A percentile compares a stretch with the other conserved stretches of the same genome.
Evolutionary conservation across 768 basidiomycete genomes (phyloP).

Genomic region (Boletus barrowsii): DNA sequence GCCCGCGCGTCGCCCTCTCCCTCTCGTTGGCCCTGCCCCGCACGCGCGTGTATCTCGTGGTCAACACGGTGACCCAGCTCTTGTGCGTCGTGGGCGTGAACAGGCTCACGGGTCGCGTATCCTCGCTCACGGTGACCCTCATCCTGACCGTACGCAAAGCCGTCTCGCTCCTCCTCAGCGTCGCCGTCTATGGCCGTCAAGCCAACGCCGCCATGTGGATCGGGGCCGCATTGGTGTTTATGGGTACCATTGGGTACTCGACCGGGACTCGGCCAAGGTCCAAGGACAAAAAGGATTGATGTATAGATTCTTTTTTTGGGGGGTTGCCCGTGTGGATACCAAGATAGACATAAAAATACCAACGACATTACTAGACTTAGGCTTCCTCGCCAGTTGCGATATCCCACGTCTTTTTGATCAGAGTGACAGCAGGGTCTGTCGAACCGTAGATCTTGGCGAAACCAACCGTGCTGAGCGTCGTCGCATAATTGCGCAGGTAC

Average conservation of each 20-base stretch:
- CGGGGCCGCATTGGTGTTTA: conserved; percentile 65
- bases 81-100: conserved; percentile 87
- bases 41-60: conserved; percentile 57
- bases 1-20: conserved; percentile 13
- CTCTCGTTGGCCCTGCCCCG: too few species aligned
- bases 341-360: conserved; percentile 20
- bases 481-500: conserved; percentile 70
- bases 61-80: conserved; percentile 83
- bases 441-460: conserved; percentile 61
- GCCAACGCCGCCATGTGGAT: conserved; percentile 54
- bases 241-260: conserved; percentile 72
- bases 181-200: conserved; percentile 45
- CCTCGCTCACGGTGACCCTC: conserved; percentile 73
- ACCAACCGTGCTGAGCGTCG: conserved; percentile 66
- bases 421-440: conserved; percentile 51
- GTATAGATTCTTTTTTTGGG: not conserved
- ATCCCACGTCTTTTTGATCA: conserved; percentile 70
- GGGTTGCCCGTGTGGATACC: not conserved
- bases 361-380: conserved; percentile 16
- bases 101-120: conserved; percentile 74
- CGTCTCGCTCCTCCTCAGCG: conserved; percentile 69
- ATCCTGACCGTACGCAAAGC: conserved; percentile 82
- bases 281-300: conserved; percentile 28
- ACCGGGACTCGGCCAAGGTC: conserved; percentile 9
- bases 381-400: conserved; percentile 61